Evolutionary conservation across 495 filamentous ascomycete species (phyloP), one percentile per base, ranked within the genome.

Genomic region (Parachaetomium inaequale): DNA sequence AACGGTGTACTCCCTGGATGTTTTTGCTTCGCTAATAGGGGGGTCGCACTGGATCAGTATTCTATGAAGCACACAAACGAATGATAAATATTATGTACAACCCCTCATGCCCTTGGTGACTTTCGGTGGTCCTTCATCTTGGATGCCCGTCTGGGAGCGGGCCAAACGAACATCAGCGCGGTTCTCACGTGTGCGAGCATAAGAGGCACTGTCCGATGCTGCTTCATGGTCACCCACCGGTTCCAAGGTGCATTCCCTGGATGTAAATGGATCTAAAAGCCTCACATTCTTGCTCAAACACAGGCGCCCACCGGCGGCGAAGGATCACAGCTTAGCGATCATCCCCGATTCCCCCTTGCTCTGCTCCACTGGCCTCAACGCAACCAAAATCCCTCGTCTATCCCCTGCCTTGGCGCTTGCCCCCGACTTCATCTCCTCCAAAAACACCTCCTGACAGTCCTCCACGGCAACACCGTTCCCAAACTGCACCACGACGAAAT

Each of bases 401-500:
- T 15, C 19, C n/a, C 19, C 15, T 15, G 29, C 56, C 23, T 26
- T 32, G 1, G n/a, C 17, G 11, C 25, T 46, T 15, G 17, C 28
- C 34, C 15, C 25, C 46, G 31, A 29, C 69, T 69, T 43, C 76
- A 53, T 0, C 75, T 76, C 55, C 78, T 66, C 70, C 68, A 90
- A 76, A 42, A 74, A 78, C 4, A 90, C 85, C 78, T 96, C 93
- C 78, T 98, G 90, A 67, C 90, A 94, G 75, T 98, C 94, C 78
- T 98, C 94, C 2, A 84, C 78, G 14, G 74, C 84, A 38, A 93
- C 88, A 5, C 90, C 92, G 75, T 95, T 98, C 17, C 86, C 87
- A 77, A 86, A 90, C 76, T 96, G 93, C 70, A 90, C 82, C 10
- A 97, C 92, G 26, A 96, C 85, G 75, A 98, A 98, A 46, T 80